Conservation (phyloP, 2,329 filamentous ascomycete species). For the Tolypocladium paradoxum region DNA sequence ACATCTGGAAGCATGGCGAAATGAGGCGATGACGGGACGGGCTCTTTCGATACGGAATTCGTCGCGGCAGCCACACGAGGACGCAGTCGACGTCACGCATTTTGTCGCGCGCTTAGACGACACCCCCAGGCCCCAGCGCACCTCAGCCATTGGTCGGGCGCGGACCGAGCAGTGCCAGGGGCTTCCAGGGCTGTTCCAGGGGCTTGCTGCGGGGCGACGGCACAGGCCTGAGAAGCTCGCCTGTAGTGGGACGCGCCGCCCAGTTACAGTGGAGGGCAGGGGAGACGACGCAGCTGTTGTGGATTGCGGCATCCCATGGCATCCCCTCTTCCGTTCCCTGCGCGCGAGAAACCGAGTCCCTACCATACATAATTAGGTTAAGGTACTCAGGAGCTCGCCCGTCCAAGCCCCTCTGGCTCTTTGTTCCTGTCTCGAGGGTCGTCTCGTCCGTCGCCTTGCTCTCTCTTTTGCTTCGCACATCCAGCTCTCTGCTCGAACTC, state of each 20-base stretch:
- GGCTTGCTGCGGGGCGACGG: not conserved
- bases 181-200: not conserved
- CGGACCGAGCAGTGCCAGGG: not conserved
- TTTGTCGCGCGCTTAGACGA: not conserved
- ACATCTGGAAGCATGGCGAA: not conserved
- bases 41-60: not conserved
- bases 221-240: not conserved
- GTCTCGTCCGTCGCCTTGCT: not conserved
- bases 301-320: not conserved
- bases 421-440: not conserved
- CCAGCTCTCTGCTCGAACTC: not conserved
- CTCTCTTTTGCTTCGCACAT: not conserved
- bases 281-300: not conserved
- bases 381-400: not conserved
- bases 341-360: not conserved
- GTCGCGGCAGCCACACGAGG: not conserved
- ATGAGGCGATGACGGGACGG: not conserved
- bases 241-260: not conserved
- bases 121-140: too few relatives aligned
- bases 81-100: not conserved
- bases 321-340: not conserved
- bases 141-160: not conserved
- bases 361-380: too few relatives aligned
- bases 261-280: not conserved
- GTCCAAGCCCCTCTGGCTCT: not conserved